A percentile compares a stretch with the other conserved stretches of the same genome.
Evolutionary conservation across 78 protist species (phyloP).

Genomic region (Goniomonas avonlea): DNA sequence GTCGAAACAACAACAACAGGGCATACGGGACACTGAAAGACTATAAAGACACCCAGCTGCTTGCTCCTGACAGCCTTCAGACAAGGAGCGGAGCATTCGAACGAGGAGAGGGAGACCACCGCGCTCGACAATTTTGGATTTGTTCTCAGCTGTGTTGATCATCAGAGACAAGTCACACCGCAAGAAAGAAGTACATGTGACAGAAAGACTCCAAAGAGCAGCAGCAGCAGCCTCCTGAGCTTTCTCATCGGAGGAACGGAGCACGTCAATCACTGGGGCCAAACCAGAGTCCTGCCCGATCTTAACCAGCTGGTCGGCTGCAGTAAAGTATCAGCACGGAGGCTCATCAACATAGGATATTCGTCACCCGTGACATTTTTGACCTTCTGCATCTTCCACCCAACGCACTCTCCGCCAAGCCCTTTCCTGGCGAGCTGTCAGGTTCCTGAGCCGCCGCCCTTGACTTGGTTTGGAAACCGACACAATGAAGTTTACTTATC

Average conservation of each 20-base stretch:
- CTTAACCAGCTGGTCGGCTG: conserved; percentile 19
- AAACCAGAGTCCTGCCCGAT: conserved; percentile 4
- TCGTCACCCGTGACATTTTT: too few relatives aligned
- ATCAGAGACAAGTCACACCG: too few relatives aligned
- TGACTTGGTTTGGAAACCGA: too few relatives aligned
- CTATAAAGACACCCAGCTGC: conserved; percentile 6
- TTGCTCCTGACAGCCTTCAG: conserved; percentile 20
- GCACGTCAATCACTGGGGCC: conserved; percentile 4
- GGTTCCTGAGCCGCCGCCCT: too few relatives aligned
- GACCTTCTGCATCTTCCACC: too few relatives aligned
- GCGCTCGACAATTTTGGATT: conserved; percentile 8
- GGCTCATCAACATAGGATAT: too few relatives aligned
- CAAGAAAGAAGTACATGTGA: too few relatives aligned
- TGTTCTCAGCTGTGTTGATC: conserved; percentile 1
- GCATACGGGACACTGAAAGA: neutral
- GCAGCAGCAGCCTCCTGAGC: conserved; percentile 18
- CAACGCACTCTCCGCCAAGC: too few relatives aligned
- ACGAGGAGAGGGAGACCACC: conserved; percentile 15
- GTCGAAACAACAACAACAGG: neutral
- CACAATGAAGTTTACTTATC: too few relatives aligned
- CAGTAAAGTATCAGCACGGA: too few relatives aligned
- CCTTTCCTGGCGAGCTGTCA: too few relatives aligned
- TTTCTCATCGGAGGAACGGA: conserved; percentile 12
- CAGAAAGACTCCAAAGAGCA: conserved; percentile 6
- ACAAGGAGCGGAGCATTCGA: conserved; percentile 10